Conservation (phyloP, 208 protist species). For the Wallacemonas sp. region DNA sequence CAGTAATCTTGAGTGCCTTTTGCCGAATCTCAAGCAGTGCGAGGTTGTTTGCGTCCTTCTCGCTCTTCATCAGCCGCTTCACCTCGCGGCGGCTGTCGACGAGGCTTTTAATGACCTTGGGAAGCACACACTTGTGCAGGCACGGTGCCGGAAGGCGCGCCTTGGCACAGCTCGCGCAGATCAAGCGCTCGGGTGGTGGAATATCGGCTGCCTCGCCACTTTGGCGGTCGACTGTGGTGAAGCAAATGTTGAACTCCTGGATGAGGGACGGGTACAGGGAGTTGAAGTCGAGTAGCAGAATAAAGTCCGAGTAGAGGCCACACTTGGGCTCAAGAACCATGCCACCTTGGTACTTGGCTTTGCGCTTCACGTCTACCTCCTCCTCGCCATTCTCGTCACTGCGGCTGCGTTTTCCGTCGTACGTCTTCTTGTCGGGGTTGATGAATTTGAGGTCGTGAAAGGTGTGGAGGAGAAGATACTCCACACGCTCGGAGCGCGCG, state of each 20-base stretch:
- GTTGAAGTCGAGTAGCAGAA: slow-evolving; percentile 99
- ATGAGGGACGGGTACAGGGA: slow-evolving; percentile 99
- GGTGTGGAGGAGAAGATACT: slow-evolving; percentile 98
- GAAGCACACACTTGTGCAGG: slow-evolving; percentile 90
- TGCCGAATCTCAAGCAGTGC: slow-evolving; percentile 96
- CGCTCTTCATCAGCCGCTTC: slow-evolving; percentile 93
- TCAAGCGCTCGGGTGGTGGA: slow-evolving; percentile 71
- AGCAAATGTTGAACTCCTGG: slow-evolving; percentile 99
- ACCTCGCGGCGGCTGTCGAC: slow-evolving; percentile 95
- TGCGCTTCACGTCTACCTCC: slow-evolving; percentile 72
- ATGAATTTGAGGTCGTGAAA: slow-evolving; percentile 95
- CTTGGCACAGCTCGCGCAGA: slow-evolving; percentile 69
- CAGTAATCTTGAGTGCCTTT: slow-evolving; percentile 98
- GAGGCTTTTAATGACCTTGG: slow-evolving; percentile 94
- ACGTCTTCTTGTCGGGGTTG: slow-evolving; percentile 92
- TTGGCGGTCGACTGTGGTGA: slow-evolving; percentile 96
- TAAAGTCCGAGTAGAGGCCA: slow-evolving; percentile 98
- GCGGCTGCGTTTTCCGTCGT: slow-evolving; percentile 47
- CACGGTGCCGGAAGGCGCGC: slow-evolving; percentile 68
- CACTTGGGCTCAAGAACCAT: slow-evolving; percentile 98
- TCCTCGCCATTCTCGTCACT: slow-evolving; percentile 64
- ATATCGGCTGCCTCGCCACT: slow-evolving; percentile 49
- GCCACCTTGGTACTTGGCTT: slow-evolving; percentile 92
- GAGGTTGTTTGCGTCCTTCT: slow-evolving; percentile 77
- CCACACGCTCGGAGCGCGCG: slow-evolving; percentile 96